Conservation (phyloP, 2,329 filamentous ascomycete species). For the Mycosphaerella arachidis region DNA sequence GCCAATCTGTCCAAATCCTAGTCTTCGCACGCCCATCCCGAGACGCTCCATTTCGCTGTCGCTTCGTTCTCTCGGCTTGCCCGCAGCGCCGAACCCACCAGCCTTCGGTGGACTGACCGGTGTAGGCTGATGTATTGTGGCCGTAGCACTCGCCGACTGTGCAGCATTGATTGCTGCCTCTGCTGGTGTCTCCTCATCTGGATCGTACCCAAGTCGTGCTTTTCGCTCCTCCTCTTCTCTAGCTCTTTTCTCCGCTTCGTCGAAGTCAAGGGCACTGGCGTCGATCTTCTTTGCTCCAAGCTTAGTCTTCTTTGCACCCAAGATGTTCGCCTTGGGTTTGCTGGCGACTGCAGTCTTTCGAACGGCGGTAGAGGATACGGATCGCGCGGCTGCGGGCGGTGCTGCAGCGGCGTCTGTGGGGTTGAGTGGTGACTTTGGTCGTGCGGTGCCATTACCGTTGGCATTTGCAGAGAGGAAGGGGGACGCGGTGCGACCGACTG, state of each 20-base stretch:
- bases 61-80: conserved; percentile 47
- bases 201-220: conserved; percentile 91
- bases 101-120: conserved; percentile 63
- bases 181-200: conserved; percentile 66
- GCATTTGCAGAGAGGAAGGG: conserved; percentile 74
- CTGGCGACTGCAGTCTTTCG: conserved; percentile 65
- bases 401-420: conserved; percentile 51
- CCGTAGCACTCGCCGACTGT: conserved; percentile 37
- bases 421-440: conserved; percentile 76
- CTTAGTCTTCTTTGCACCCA: conserved; percentile 67
- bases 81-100: conserved; percentile 59
- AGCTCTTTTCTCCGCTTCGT: conserved; percentile 93
- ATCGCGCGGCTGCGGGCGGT: conserved; percentile 62
- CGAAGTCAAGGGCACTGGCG: conserved; percentile 78
- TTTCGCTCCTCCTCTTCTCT: conserved; percentile 97
- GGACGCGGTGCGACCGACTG: conserved; percentile 73
- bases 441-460: conserved; percentile 59
- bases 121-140: conserved; percentile 67
- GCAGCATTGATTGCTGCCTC: conserved; percentile 43
- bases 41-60: conserved; percentile 80
- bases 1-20: conserved; percentile 85
- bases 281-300: conserved; percentile 68
- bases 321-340: conserved; percentile 58
- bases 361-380: conserved; percentile 74
- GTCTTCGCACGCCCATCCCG: conserved; percentile 78